A percentile compares a stretch with the other conserved stretches of the same genome.
Conservation (phyloP, 2,329 filamentous ascomycete genomes). For the Cordyceps cicadae region DNA sequence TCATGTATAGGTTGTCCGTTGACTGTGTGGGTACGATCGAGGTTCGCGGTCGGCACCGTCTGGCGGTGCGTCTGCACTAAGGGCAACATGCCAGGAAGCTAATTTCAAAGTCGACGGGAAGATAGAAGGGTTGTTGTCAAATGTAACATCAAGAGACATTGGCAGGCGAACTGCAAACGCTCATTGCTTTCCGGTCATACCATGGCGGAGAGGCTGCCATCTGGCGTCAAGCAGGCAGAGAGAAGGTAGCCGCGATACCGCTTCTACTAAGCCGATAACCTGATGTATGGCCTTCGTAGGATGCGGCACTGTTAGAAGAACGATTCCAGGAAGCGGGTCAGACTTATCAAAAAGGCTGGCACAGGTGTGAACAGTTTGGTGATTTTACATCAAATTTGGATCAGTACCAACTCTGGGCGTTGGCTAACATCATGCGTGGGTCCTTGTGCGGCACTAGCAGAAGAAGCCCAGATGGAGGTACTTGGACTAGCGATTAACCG, state of each 20-base stretch:
- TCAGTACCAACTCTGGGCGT: too few relatives aligned
- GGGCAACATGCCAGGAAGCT: slow-evolving; percentile 36
- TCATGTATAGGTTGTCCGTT: slow-evolving; percentile 12
- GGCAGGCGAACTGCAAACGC: slow-evolving; percentile 10
- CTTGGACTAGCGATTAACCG: neutral
- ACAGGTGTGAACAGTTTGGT: slow-evolving; percentile 3
- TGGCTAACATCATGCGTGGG: neutral
- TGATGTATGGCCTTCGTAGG: neutral
- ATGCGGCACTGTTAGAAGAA: neutral
- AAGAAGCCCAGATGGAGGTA: neutral
- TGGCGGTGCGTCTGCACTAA: slow-evolving; percentile 43
- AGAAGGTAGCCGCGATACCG: neutral
- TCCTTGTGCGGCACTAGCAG: neutral
- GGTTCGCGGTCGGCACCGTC: slow-evolving; percentile 37
- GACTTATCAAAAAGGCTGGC: neutral
- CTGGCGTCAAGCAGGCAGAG: slow-evolving; percentile 1
- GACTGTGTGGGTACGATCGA: slow-evolving; percentile 23
- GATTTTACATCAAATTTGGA: neutral
- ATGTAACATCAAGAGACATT: slow-evolving; percentile 10
- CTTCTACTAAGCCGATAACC: neutral
- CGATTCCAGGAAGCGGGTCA: neutral
- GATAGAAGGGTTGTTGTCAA: neutral
- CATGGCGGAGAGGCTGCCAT: slow-evolving; percentile 10
- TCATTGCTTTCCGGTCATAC: slow-evolving; percentile 11
- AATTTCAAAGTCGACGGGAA: slow-evolving; percentile 15